A percentile compares a stretch with the other conserved stretches of the same genome.
phyloP scores from a whole-genome alignment of 1,139 yeast species.

The Hanseniaspora uvarum region DNA sequence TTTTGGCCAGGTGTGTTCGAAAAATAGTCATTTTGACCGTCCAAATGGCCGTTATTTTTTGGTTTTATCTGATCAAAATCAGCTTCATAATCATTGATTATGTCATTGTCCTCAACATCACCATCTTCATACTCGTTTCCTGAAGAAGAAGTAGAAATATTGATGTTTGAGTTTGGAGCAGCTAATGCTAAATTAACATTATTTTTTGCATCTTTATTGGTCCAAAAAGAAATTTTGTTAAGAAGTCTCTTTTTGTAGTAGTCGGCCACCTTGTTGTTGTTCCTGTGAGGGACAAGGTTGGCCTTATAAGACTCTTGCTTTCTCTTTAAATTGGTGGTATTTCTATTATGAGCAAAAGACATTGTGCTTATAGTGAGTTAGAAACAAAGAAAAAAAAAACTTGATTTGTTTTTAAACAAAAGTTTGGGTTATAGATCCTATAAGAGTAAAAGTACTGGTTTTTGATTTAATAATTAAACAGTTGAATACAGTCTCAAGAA shows the following conservation, averaged over 20 bases:
- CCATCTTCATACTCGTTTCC: slow-evolving; percentile 4
- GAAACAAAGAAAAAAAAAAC: not conserved
- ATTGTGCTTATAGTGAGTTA: not conserved
- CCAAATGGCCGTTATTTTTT: not conserved
- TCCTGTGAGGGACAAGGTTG: not conserved
- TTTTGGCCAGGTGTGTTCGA: not conserved
- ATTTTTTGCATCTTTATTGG: not conserved
- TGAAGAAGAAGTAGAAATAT: not conserved
- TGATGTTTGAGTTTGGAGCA: not conserved
- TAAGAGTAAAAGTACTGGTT: not conserved
- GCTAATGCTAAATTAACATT: not conserved
- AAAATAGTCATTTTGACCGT: not conserved
- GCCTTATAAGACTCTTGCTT: not conserved
- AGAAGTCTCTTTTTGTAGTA: not conserved
- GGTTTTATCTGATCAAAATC: not conserved
- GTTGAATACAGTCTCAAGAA: not conserved
- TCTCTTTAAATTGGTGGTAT: not conserved
- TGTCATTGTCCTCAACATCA: slow-evolving; percentile 15
- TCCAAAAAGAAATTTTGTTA: slow-evolving; percentile 4
- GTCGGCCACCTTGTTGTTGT: not conserved
- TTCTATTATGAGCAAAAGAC: not conserved
- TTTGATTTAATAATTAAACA: not conserved
- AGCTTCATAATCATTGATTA: slow-evolving; percentile 6
- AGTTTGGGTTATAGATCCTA: not conserved
- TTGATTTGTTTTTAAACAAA: not conserved